These are phyloP conservation scores for Neurospora sp. DNA, from an alignment of 495 filamentous ascomycete species.

Conservation along the genomic window DNA sequence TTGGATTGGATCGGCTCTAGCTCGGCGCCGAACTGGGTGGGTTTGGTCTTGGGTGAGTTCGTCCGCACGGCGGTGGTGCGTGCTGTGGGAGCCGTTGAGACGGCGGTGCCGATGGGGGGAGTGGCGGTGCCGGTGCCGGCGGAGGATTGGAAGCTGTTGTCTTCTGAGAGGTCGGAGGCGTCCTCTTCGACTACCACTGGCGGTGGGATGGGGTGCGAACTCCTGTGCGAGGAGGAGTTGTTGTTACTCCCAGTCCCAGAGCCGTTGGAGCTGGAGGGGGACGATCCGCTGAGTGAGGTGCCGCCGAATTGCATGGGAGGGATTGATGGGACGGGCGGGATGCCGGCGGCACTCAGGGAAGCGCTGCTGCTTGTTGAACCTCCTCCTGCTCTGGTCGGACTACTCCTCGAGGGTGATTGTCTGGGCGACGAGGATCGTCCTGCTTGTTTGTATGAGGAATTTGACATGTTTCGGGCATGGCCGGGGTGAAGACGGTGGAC, in stretches of 20 bases:
- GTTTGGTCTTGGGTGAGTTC: slow-evolving; percentile 5
- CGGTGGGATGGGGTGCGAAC: background rate
- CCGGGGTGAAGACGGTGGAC: slow-evolving; percentile 21
- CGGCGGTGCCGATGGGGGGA: background rate
- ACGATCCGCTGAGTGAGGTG: no score
- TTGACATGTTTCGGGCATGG: slow-evolving; percentile 19
- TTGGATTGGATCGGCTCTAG: slow-evolving; percentile 17
- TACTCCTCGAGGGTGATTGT: background rate
- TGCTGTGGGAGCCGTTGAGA: background rate
- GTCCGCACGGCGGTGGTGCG: background rate
- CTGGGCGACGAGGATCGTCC: background rate
- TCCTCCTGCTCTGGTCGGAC: background rate
- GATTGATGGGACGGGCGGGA: slow-evolving; percentile 21
- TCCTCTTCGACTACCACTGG: background rate
- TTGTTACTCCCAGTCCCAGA: background rate
- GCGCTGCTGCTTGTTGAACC: slow-evolving; percentile 1
- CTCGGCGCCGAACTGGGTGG: slow-evolving; percentile 10
- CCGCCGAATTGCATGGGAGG: slow-evolving; percentile 14
- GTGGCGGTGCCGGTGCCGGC: background rate
- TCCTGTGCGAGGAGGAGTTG: background rate
- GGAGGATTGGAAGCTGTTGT: background rate
- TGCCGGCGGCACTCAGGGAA: slow-evolving; percentile 5
- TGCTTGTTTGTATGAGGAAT: slow-evolving; percentile 6
- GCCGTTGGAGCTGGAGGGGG: background rate
- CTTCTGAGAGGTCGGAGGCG: background rate